Conservation (phyloP, 768 basidiomycete genomes). For the Auriculariales sp. region DNA sequence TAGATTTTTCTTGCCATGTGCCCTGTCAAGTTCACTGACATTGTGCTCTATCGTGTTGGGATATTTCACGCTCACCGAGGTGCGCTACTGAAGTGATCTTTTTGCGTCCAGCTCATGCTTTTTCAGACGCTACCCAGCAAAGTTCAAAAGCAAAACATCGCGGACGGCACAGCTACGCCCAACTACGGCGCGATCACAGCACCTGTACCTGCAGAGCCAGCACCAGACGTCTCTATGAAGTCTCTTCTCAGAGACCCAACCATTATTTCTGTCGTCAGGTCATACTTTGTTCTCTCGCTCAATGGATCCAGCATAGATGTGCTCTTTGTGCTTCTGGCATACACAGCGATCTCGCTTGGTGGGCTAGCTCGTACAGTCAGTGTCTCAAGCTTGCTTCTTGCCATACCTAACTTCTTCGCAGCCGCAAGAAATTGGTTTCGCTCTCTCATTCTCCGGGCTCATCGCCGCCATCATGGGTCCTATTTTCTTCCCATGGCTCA, state of each 20-base stretch:
- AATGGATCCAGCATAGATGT: slow-evolving; percentile 44
- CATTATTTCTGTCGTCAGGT: not conserved
- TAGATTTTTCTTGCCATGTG: slow-evolving; percentile 15
- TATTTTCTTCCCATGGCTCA: slow-evolving; percentile 9
- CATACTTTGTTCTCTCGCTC: slow-evolving; percentile 24
- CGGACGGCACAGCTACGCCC: not conserved
- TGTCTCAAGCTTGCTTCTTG: not conserved
- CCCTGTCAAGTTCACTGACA: slow-evolving; percentile 41
- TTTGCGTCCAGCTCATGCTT: not conserved
- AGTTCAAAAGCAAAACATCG: not conserved
- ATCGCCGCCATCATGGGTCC: slow-evolving; percentile 7
- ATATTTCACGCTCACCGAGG: slow-evolving; percentile 18
- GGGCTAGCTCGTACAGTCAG: slow-evolving; percentile 47
- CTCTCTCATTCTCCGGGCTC: slow-evolving; percentile 8
- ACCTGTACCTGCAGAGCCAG: not conserved
- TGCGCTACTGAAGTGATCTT: not conserved
- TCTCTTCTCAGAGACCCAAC: not conserved
- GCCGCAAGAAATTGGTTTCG: slow-evolving; percentile 10
- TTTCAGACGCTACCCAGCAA: not conserved
- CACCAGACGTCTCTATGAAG: not conserved
- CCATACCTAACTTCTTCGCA: not conserved
- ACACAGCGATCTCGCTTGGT: slow-evolving; percentile 40
- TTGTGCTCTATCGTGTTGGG: slow-evolving; percentile 28
- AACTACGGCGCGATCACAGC: not conserved
- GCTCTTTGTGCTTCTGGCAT: slow-evolving; percentile 54